Conservation (phyloP, 257 asterid genomes). For the Gardenia jasminoides region DNA sequence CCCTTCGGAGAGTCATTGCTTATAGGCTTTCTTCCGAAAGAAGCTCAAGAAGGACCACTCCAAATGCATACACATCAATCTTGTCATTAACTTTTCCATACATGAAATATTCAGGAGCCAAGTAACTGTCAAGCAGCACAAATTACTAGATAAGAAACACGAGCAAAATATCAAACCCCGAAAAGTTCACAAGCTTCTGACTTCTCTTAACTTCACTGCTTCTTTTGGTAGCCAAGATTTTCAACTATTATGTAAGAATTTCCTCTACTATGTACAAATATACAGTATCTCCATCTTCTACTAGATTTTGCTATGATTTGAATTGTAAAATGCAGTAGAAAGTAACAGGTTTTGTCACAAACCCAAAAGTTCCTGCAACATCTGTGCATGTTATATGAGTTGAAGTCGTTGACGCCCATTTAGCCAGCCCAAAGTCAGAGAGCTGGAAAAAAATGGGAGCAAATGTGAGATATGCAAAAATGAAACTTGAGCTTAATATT, state of each 20-base stretch:
- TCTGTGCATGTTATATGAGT: slow-evolving; percentile 75
- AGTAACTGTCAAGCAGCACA: slow-evolving; percentile 46
- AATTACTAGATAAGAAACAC: slow-evolving; percentile 13
- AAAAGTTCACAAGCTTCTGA: not conserved
- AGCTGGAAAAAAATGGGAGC: slow-evolving; percentile 44
- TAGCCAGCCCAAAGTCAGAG: slow-evolving; percentile 95
- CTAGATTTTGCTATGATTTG: not conserved
- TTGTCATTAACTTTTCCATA: slow-evolving; percentile 90
- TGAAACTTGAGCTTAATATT: not conserved
- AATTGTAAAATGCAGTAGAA: slow-evolving; percentile 9
- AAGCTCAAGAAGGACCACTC: slow-evolving; percentile 97
- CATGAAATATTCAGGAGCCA: slow-evolving; percentile 99
- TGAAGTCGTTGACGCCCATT: slow-evolving; percentile 80
- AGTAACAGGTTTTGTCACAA: slow-evolving; percentile 24
- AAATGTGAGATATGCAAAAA: not conserved
- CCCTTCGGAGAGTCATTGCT: slow-evolving; percentile 79
- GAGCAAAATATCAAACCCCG: not conserved
- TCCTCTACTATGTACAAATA: not conserved
- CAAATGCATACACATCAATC: slow-evolving; percentile 92
- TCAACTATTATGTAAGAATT: not conserved
- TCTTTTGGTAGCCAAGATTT: not conserved
- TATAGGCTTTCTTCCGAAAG: slow-evolving; percentile 94
- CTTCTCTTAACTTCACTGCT: not conserved
- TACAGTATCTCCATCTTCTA: not conserved
- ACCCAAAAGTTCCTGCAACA: slow-evolving; percentile 98